Base-by-base conservation (phyloP, 1,284 basidiomycete species). In the Microstroma glucosiphilum region DNA sequence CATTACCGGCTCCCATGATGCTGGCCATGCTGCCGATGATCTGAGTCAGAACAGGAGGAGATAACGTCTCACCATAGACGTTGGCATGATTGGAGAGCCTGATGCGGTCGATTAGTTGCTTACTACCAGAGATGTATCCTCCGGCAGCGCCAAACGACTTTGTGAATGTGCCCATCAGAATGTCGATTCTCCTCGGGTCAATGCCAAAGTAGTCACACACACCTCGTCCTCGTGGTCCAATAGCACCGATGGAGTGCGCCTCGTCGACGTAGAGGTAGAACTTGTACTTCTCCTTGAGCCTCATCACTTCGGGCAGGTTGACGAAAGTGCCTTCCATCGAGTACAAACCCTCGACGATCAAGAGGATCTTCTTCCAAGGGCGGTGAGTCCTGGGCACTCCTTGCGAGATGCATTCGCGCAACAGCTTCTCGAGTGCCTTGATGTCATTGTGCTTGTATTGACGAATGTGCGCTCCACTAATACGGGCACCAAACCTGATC, bases 361-460 rank as follows among this genome's bases (percentile, higher is more conserved):
- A 72, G 55, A 98, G 78, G 69, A 99, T 98, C 84, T 96, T 97
- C 84, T 96, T 96, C 94, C 94, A 98, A 1, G 94, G 96, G 17
- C 94, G 82, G 79, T 97, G 96, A 0, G 92, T 97, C 81, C 92
- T 89, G 1, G 94, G 92, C 80, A 97, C 94, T 26, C 94, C 94
- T 80, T 98, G 94, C 70, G 89, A 91, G 81, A 99, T 96, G 54
- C 87, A 88, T 81, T 99, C 96, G 54, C 88, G 85, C 69, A 99
- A 82, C 9, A 97, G 79, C 6, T 82, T 80, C 81, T 97, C 93
- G 63, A 99, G 83, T 57, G 84, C 86, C 56, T 84, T 80, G 88
- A 97, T 91, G 80, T 96, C 87, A 79, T 97, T 98, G 81, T 99
- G 96, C 84, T 94, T 94, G 87, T 91, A 99, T 84, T 89, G 89